A percentile compares a stretch with the other conserved stretches of the same genome.
Evolutionary conservation across 2,329 filamentous ascomycete species (phyloP).

Genomic region (Ascosphaera aggregata): DNA sequence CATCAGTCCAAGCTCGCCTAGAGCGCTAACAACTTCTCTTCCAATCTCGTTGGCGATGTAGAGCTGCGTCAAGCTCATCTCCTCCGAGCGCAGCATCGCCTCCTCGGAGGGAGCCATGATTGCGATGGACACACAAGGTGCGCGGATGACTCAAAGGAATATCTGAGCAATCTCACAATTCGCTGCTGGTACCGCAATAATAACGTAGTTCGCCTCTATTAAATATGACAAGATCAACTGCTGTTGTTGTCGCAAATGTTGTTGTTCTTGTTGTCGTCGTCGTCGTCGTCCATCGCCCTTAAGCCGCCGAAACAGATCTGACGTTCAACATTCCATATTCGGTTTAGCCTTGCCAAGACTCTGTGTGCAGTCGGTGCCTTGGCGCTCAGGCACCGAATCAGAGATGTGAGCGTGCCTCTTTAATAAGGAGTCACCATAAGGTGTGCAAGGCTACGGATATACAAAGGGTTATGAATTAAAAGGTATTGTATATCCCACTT

Average conservation of each 20-base stretch:
- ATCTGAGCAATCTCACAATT: background rate
- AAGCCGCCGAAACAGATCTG: background rate
- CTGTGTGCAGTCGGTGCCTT: background rate
- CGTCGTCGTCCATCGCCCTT: background rate
- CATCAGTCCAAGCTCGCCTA: slow-evolving; percentile 88
- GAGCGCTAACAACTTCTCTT: slow-evolving; percentile 84
- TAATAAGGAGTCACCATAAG: too few species aligned
- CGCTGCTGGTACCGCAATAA: too few species aligned
- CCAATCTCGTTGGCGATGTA: slow-evolving; percentile 99
- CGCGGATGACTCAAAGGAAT: background rate
- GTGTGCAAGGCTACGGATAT: too few species aligned
- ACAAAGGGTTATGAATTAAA: too few species aligned
- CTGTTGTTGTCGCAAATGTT: background rate
- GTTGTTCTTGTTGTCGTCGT: background rate
- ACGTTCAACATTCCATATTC: background rate
- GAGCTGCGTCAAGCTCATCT: slow-evolving; percentile 99
- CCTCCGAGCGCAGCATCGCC: slow-evolving; percentile 98
- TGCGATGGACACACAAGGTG: slow-evolving; percentile 3
- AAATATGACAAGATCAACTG: background rate
- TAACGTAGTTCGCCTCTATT: too few species aligned
- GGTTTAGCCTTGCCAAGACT: background rate
- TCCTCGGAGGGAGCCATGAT: slow-evolving; percentile 44
- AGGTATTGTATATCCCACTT: too few species aligned
- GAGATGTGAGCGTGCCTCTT: background rate
- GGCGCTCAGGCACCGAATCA: background rate